Base-by-base conservation (phyloP, 2,329 filamentous ascomycete species). In the Fusarium continuum region DNA sequence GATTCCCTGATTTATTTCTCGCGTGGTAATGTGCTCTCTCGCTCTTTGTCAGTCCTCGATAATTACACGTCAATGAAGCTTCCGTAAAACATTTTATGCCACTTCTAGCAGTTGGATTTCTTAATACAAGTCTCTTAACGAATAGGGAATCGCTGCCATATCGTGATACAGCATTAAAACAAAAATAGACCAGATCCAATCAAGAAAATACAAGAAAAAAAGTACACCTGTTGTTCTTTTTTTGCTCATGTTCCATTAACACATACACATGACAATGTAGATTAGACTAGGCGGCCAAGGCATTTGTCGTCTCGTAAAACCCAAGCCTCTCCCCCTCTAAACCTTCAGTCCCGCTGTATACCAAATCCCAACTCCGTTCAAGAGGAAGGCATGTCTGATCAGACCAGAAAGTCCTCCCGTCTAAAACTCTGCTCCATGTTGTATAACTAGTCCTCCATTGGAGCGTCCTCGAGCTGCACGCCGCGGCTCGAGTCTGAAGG, bases 391-490 rank as follows among this genome's bases (percentile, higher is more conserved):
- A 8, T 60, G 29, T 46, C 34, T 45, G 28, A 31, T 60, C 34
- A 59, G 29, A 49, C 41, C 44, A 59, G 41, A 48, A 57, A 29
- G 36, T 58, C 53, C 43, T 32, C 38, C 38, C 50, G 57, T 49
- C 56, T 55, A 31, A 32, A 55, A 56, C 28, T 51, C 48, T 32
- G 29, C 48, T 53, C 45, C 45, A 34, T 46, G 41, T 46, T 41
- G 40, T 58, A 52, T 39, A 41, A 46, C 70, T 80, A 83, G 64
- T 83, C 78, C 48, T 81, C 80, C 80, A 84, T 84, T 31, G 82
- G 79, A 67, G 78, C 79, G 67, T 84, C 82, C 61, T 83, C 81
- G 31, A 84, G 77, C 20, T 80, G 82, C 23, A 84, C 78, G 20
- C 81, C 81, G n/a, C 81, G 76, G 17, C 70, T 62, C 11, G 66